phyloP scores from a whole-genome alignment of 2,329 filamentous ascomycete species.

The Cladosporium sp. region DNA sequence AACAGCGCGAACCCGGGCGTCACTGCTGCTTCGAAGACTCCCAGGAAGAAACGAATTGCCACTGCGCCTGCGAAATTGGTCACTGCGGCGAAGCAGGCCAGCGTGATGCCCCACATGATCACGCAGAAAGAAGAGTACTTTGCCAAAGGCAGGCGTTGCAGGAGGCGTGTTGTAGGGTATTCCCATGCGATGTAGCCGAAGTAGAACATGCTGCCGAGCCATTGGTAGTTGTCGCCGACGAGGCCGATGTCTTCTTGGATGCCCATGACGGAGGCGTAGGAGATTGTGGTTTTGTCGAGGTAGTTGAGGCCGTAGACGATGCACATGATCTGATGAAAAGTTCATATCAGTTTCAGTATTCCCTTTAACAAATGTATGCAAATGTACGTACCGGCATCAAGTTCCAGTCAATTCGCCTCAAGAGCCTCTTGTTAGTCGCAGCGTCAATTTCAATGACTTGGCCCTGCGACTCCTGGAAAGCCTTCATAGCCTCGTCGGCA shows the following conservation, averaged over 20 bases:
- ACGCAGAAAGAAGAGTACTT: slow-evolving; percentile 68
- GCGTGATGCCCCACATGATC: slow-evolving; percentile 62
- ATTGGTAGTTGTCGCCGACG: slow-evolving; percentile 55
- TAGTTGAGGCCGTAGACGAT: slow-evolving; percentile 61
- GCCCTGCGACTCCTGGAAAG: slow-evolving; percentile 52
- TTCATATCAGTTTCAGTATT: not conserved
- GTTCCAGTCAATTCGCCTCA: slow-evolving; percentile 64
- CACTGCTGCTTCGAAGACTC: slow-evolving; percentile 68
- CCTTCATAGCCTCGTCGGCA: slow-evolving; percentile 63
- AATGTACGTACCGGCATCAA: slow-evolving; percentile 53
- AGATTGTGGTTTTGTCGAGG: slow-evolving; percentile 61
- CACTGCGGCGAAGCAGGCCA: slow-evolving; percentile 65
- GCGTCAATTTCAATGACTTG: slow-evolving; percentile 57
- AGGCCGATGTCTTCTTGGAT: slow-evolving; percentile 50
- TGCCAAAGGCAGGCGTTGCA: slow-evolving; percentile 65
- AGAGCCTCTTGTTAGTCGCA: slow-evolving; percentile 59
- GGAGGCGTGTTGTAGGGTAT: slow-evolving; percentile 65
- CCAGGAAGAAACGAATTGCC: slow-evolving; percentile 67
- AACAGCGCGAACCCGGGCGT: slow-evolving; percentile 70
- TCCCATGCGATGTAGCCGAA: slow-evolving; percentile 62
- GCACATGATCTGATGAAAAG: slow-evolving; percentile 53
- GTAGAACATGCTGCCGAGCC: slow-evolving; percentile 54
- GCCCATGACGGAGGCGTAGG: slow-evolving; percentile 56
- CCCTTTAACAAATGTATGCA: not conserved
- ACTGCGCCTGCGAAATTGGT: slow-evolving; percentile 63